Evolutionary conservation across 1,284 basidiomycete genomes (phyloP), one percentile per base, ranked within the genome.

Genomic region (Rhodotorula sp.): DNA sequence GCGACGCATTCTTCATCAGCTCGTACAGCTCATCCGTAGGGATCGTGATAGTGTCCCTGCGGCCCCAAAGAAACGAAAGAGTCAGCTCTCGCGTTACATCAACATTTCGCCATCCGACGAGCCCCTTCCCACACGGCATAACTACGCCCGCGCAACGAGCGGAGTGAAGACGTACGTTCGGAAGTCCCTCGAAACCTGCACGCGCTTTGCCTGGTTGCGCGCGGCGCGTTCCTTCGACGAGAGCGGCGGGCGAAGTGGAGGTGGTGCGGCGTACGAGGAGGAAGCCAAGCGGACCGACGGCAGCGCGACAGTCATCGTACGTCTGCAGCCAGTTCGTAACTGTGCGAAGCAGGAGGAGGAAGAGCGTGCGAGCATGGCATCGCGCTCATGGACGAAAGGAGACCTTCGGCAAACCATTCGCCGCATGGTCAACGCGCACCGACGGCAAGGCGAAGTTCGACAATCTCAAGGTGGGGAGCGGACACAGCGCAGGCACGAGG

Each of bases 1-100:
- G 77, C 10, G 82, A 80, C 0, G 84, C 85, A 13, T 76, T 61
- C 37, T 82, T 76, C 68, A 83, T 82, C 20, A 79, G 78, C 24
- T 78, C 70, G 28, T 84, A 76, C 81, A 84, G 83, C 11, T 78
- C 80, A 56, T 83, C 82, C 13, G 78, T 80, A 13, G 81, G 81
- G 18, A 80, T 76, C 26, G 84, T 84, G 59, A 85, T 78, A 9
- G 85, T 86, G 73, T 86, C 85, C 53, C 79, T 73, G 61, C 79
- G 79, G 62, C 13, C 50, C 11, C 11, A 44, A 4, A 4, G 3
- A 62, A 18, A 37, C 4, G 24, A 44, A n/a, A 53, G 18, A 18
- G 30, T 24, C 26, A 48, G 54, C 20, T 15, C 15, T 22, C 18
- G 40, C 52, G 31, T 6, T 54, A 5, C 22, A 28, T 34, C 26